These are phyloP conservation scores for Kitagawia praeruptora DNA, from an alignment of 129 eudicot species.

Conservation along the genomic window DNA sequence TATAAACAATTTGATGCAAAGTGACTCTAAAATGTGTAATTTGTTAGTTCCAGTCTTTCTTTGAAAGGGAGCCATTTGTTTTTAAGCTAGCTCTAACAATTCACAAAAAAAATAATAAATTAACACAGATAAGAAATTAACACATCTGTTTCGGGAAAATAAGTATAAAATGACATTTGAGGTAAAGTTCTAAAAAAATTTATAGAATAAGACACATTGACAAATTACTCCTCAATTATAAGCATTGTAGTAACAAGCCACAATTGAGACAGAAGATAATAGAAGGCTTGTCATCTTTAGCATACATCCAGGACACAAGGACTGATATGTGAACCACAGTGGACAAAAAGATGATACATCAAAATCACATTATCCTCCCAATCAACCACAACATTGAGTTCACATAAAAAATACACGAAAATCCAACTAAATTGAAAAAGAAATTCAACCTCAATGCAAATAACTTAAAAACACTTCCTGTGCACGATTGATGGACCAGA, in stretches of 20 bases:
- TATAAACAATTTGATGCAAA: not conserved
- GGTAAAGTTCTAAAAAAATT: not conserved
- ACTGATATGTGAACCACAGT: constrained; percentile 12
- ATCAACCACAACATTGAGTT: constrained; percentile 30
- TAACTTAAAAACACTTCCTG: constrained; percentile 76
- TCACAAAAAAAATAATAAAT: not conserved
- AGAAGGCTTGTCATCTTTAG: constrained; percentile 5
- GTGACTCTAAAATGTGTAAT: constrained; percentile 32
- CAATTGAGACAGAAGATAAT: constrained; percentile 11
- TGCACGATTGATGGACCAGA: constrained; percentile 78
- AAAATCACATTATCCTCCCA: constrained; percentile 11
- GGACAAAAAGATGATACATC: constrained; percentile 24
- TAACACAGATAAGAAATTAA: constrained; percentile 15
- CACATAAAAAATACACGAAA: constrained; percentile 41
- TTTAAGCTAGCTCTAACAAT: constrained; percentile 28
- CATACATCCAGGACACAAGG: constrained; percentile 7
- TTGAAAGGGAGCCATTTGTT: not conserved
- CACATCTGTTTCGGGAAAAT: constrained; percentile 36
- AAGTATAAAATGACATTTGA: constrained; percentile 3
- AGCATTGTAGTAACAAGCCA: constrained; percentile 35
- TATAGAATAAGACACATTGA: constrained; percentile 26
- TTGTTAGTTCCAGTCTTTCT: not conserved
- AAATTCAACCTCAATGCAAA: constrained; percentile 37
- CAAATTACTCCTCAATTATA: constrained; percentile 54
- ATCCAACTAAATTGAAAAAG: constrained; percentile 26